Base-by-base conservation (phyloP, 768 basidiomycete species). In the Lactarius sp. region DNA sequence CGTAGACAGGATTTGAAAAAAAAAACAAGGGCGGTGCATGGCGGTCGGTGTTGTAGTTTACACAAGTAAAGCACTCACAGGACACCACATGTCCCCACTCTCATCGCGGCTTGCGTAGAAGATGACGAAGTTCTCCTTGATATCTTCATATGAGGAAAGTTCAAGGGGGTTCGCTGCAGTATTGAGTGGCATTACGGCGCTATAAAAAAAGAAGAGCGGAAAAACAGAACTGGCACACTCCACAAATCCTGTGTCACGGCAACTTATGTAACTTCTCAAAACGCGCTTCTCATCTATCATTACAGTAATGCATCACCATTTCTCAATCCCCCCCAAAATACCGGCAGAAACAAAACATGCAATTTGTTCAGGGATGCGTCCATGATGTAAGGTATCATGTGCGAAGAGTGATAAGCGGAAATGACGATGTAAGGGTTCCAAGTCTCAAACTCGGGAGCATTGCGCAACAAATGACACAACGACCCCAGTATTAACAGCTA, bases 21-120 rank as follows among this genome's bases (percentile, higher is more conserved):
- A 10, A 7, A 37, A 9, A 27, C 27, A 2, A 27, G 27, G 27
- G 27, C 27, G 27, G 27, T 27, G 27, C 27, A 27, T 27, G 27
- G 27, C 2, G 27, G 27, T 2, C 1, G 27, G 27, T 27, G 27
- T 27, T 27, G 27, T 47, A 14, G 58, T 60, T 50, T 22, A 12
- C 2, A 5, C 31, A 31, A 8, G 34, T 33, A 27, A 37, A 16
- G 33, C 33, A 78, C 80, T 52, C 68, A 90, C 89, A 31, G 86
- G 81, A 70, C 89, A 91, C 89, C 90, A 91, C 70, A 85, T 73
- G 59, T 75, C 71, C 33, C 84, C 87, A 62, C 82, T 61, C n/a
- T 69, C 77, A 1, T 83, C 79, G 55, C 85, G 76, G 20, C 86
- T 88, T 10, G 88, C 81, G 65, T 85, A 90, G 72, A 91, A 89